Conservation (phyloP, 1,284 basidiomycete genomes). For the Leccinum pachyderme region DNA sequence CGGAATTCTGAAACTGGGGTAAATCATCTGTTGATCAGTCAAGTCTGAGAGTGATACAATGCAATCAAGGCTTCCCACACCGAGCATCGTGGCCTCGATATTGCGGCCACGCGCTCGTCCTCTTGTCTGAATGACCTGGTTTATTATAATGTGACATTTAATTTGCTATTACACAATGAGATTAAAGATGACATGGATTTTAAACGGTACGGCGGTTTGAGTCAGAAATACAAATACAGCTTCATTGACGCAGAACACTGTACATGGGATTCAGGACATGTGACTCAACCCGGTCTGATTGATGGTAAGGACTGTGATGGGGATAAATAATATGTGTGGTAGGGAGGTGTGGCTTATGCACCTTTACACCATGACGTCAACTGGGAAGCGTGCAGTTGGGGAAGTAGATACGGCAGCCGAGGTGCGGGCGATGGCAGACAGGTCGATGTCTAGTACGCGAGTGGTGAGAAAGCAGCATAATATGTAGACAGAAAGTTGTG, state of each 20-base stretch:
- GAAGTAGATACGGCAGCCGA: conserved; percentile 71
- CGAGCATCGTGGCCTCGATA: background rate
- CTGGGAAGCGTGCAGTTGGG: conserved; percentile 44
- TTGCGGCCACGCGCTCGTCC: background rate
- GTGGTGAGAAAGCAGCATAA: conserved; percentile 6
- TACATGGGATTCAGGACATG: conserved; percentile 12
- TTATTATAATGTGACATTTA: too few relatives aligned
- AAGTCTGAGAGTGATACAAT: too few relatives aligned
- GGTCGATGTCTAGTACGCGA: conserved; percentile 52
- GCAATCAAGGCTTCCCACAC: background rate
- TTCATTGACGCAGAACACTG: conserved; percentile 4
- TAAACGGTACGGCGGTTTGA: background rate
- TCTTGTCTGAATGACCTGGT: background rate
- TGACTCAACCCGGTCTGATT: background rate
- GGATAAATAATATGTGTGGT: background rate
- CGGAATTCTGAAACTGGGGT: background rate
- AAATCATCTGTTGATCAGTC: background rate
- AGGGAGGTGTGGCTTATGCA: conserved; percentile 23
- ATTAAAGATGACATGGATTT: background rate
- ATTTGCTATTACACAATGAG: background rate
- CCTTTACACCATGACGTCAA: conserved; percentile 38
- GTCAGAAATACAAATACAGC: conserved; percentile 25
- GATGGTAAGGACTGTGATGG: background rate
- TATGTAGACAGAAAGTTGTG: conserved; percentile 14
- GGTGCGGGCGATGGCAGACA: conserved; percentile 77